Conservation (phyloP, 75 land plant species). For the Cryptomeria japonica region DNA sequence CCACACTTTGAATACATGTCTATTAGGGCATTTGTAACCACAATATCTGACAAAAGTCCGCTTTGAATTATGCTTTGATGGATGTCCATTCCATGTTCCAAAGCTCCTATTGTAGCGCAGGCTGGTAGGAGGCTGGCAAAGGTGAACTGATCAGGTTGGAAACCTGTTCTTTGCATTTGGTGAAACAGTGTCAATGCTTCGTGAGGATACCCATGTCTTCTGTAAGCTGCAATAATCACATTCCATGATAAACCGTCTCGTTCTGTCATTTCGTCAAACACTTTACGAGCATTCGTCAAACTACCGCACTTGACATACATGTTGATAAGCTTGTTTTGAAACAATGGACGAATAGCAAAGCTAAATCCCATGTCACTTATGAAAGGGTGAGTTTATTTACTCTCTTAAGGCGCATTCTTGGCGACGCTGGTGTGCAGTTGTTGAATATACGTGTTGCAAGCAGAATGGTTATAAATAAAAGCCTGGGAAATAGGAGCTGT, state of each 20-base stretch:
- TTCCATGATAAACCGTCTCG: slow-evolving; percentile 16
- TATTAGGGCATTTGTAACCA: not conserved
- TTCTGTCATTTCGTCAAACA: slow-evolving; percentile 9
- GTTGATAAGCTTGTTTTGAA: not conserved
- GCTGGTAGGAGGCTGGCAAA: not conserved
- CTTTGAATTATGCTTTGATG: not conserved
- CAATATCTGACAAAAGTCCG: not conserved
- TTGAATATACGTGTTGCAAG: not conserved
- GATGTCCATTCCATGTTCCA: not conserved
- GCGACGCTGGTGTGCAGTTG: not conserved
- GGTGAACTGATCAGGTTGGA: slow-evolving; percentile 6
- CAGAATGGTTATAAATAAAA: not conserved
- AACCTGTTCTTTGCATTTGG: slow-evolving; percentile 2
- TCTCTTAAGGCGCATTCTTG: not conserved
- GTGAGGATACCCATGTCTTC: slow-evolving; percentile 9
- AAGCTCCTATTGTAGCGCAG: not conserved
- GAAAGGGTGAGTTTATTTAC: not conserved
- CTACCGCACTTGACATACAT: slow-evolving; percentile 23
- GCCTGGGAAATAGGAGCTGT: not conserved
- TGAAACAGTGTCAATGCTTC: slow-evolving; percentile 6
- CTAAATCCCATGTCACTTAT: not conserved
- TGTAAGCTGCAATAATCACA: slow-evolving; percentile 19
- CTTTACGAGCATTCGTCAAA: not conserved
- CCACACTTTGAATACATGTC: slow-evolving; percentile 1
- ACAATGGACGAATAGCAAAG: not conserved